These are phyloP conservation scores for Citropsis articulata DNA, from an alignment of 345 rosid species.

Conservation along the genomic window DNA sequence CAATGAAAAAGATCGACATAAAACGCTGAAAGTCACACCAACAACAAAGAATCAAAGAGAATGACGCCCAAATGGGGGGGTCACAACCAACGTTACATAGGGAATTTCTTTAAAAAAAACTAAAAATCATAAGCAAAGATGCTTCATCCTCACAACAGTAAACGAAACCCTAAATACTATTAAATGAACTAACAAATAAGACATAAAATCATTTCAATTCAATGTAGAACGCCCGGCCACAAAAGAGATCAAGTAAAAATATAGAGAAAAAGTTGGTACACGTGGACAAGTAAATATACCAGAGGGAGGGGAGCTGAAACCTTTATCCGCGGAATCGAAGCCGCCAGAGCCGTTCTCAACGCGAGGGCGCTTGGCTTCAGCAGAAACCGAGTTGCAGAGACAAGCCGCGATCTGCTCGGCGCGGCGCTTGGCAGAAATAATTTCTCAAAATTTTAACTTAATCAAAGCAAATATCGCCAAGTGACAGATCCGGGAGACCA, in stretches of 20 bases:
- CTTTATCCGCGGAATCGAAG: conserved; percentile 55
- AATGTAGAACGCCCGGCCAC: background rate
- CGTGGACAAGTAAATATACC: too few species aligned
- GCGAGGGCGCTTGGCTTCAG: conserved; percentile 77
- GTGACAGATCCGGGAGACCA: too few species aligned
- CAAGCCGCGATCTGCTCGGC: conserved; percentile 97
- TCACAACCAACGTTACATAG: background rate
- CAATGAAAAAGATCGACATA: too few species aligned
- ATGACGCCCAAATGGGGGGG: background rate
- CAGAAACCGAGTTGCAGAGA: conserved; percentile 39
- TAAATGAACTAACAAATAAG: background rate
- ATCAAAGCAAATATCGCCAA: too few species aligned
- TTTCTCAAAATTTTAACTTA: too few species aligned
- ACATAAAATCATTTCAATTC: background rate
- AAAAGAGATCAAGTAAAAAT: too few species aligned
- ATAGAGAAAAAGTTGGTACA: too few species aligned
- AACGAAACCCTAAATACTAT: background rate
- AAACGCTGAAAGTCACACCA: background rate
- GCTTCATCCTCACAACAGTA: background rate
- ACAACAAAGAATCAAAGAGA: background rate
- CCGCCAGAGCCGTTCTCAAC: conserved; percentile 65
- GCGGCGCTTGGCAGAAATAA: conserved; percentile 81
- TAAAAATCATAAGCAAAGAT: background rate
- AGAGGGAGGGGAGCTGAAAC: conserved; percentile 47
- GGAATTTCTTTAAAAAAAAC: background rate